These are phyloP conservation scores for Erucastrum elatum DNA, from an alignment of 345 rosid species.

Conservation along the genomic window DNA sequence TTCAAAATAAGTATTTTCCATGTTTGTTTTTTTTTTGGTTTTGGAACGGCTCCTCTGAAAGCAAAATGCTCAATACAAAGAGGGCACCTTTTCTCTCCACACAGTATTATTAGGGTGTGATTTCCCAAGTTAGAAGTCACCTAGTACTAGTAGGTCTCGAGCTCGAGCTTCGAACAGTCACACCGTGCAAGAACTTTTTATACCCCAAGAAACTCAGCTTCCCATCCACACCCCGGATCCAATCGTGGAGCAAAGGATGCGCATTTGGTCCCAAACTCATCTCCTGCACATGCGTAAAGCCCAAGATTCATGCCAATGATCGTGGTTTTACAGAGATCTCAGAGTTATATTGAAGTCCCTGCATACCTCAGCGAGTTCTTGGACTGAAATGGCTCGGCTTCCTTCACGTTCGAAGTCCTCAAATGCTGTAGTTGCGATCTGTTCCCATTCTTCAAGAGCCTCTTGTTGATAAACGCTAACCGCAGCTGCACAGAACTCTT, in stretches of 20 bases:
- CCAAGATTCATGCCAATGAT: neutral
- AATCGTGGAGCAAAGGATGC: slow-evolving; percentile 70
- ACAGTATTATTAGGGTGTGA: slow-evolving; percentile 19
- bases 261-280: slow-evolving; percentile 78
- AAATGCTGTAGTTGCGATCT: slow-evolving; percentile 76
- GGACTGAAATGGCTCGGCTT: slow-evolving; percentile 75
- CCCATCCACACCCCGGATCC: slow-evolving; percentile 89
- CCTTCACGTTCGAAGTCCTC: slow-evolving; percentile 89
- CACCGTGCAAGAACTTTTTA: slow-evolving; percentile 80
- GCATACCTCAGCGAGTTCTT: slow-evolving; percentile 82
- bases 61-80: slow-evolving; percentile 29
- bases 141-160: slow-evolving; percentile 51
- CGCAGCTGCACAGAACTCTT: slow-evolving; percentile 92
- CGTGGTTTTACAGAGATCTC: neutral
- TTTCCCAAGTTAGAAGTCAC: slow-evolving; percentile 35
- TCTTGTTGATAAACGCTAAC: slow-evolving; percentile 92
- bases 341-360: neutral
- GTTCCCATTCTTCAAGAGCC: slow-evolving; percentile 93
- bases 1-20: neutral
- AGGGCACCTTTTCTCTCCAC: neutral
- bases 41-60: slow-evolving; percentile 29
- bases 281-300: slow-evolving; percentile 53
- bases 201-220: slow-evolving; percentile 90
- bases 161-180: slow-evolving; percentile 62
- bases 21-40: neutral